Evolutionary conservation across 805 yeast genomes (phyloP), one percentile per base, ranked within the genome.

Genomic region (Suhomyces canberraensis): DNA sequence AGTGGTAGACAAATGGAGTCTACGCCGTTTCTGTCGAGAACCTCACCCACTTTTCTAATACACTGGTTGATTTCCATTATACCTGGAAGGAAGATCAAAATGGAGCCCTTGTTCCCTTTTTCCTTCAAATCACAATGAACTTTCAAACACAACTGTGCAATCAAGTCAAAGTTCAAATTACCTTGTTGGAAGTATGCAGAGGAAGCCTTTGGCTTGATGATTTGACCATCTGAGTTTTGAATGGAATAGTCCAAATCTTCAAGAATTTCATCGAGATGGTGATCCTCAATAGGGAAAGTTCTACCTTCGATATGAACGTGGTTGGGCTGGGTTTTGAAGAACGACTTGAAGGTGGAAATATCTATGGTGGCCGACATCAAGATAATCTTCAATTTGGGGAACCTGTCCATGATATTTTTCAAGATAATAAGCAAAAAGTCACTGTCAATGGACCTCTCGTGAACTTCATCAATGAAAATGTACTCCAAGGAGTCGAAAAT

Each of bases 361-460:
- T 87, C 85, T 29, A 91, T 90, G 1, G 98, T 91, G 3, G 98
- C 98, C 54, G 95, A 84, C 97, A 93, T 91, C 34, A 93, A 68
- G 8, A 91, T 72, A 21, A 91, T 69, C 49, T 79, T 84, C 40
- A 90, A 55, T 1, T 77, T 71, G 0, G 76, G 75, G 36, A 62
- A 71, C 33, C 67, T 70, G 8, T 61, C 52, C 45, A 81, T 50
- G 4, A 88, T 62, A 25, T 72, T 73, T 50, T 86, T 89, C 43
- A 91, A 64, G 32, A 91, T 73, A 35, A 89, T 86, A 35, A 91
- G 66, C 25, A 91, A 66, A 39, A 90, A 79, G 58, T 91, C 98
- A 42, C 90, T 79, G 50, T 91, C 98, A 38, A 90, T 77, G 0
- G 96, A 88, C 47, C 98, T 66, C 60, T 91, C 98, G 57, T 91